Conservation (phyloP, 2,329 filamentous ascomycete species). For the Colletotrichum endophyticum region DNA sequence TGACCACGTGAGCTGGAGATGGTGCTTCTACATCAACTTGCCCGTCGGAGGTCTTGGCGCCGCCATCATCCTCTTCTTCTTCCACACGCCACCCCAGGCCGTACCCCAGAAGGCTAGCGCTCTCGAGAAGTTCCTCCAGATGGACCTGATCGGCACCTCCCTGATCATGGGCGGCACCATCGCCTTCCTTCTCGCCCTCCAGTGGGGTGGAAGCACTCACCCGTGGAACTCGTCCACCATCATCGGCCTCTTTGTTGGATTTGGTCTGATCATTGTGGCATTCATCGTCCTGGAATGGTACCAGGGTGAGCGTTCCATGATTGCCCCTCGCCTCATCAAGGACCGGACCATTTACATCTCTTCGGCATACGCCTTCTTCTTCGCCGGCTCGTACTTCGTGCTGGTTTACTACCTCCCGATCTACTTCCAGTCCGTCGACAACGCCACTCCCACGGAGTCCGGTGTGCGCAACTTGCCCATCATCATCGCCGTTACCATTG, state of each 20-base stretch:
- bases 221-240: slow-evolving; percentile 45
- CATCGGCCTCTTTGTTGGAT: slow-evolving; percentile 48
- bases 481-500: slow-evolving; percentile 46
- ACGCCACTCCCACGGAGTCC: slow-evolving; percentile 40
- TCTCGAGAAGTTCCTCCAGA: slow-evolving; percentile 50
- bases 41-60: slow-evolving; percentile 39
- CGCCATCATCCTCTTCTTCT: slow-evolving; percentile 43
- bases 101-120: slow-evolving; percentile 39
- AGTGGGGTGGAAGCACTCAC: slow-evolving; percentile 51
- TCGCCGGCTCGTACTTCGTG: slow-evolving; percentile 47
- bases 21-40: slow-evolving; percentile 45
- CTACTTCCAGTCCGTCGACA: slow-evolving; percentile 49
- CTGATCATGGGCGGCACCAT: slow-evolving; percentile 50
- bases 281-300: slow-evolving; percentile 43
- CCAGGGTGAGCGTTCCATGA: slow-evolving; percentile 50
- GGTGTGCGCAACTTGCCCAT: slow-evolving; percentile 52
- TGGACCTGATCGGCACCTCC: slow-evolving; percentile 50
- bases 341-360: slow-evolving; percentile 42
- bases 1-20: slow-evolving; percentile 40
- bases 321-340: slow-evolving; percentile 42
- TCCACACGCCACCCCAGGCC: slow-evolving; percentile 44
- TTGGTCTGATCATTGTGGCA: slow-evolving; percentile 33
- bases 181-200: slow-evolving; percentile 49
- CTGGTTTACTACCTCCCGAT: slow-evolving; percentile 53
- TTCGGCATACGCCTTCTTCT: slow-evolving; percentile 45